These are phyloP conservation scores for Trichoderma orchidacearum DNA, from an alignment of 495 filamentous ascomycete genomes.

Conservation along the genomic window DNA sequence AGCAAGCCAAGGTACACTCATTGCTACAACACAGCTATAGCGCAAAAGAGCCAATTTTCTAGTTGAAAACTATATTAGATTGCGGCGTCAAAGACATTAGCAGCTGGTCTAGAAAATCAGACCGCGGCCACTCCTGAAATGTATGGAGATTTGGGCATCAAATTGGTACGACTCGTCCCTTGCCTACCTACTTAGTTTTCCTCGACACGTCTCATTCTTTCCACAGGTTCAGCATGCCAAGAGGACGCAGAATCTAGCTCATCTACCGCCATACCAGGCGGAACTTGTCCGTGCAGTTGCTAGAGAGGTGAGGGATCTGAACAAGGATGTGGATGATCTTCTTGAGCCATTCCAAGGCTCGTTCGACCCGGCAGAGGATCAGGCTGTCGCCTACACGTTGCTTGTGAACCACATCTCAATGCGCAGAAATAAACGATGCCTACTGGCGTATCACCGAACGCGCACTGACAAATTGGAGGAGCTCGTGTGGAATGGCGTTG, in stretches of 20 bases:
- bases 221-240: slow-evolving; percentile 89
- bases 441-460: slow-evolving; percentile 87
- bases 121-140: slow-evolving; percentile 35
- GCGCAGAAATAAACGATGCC: slow-evolving; percentile 90
- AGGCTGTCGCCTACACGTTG: slow-evolving; percentile 71
- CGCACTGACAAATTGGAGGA: slow-evolving; percentile 86
- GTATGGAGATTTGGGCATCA: slow-evolving; percentile 88
- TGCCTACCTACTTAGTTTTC: slow-evolving; percentile 6
- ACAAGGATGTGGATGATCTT: slow-evolving; percentile 72
- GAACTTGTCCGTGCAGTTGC: slow-evolving; percentile 80
- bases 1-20: too few relatives aligned
- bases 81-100: too few relatives aligned
- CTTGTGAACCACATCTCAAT: slow-evolving; percentile 91
- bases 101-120: too few relatives aligned
- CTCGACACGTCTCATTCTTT: not conserved
- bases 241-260: slow-evolving; percentile 73
- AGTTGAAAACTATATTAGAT: not conserved
- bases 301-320: slow-evolving; percentile 86
- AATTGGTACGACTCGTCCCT: slow-evolving; percentile 42
- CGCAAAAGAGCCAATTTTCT: too few relatives aligned
- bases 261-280: slow-evolving; percentile 87
- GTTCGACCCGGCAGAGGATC: slow-evolving; percentile 77
- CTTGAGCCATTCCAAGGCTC: slow-evolving; percentile 69
- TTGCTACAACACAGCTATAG: too few relatives aligned
- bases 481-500: slow-evolving; percentile 81